Conservation (phyloP, 371 early-diverging fungal species). For the Mucor sp. region DNA sequence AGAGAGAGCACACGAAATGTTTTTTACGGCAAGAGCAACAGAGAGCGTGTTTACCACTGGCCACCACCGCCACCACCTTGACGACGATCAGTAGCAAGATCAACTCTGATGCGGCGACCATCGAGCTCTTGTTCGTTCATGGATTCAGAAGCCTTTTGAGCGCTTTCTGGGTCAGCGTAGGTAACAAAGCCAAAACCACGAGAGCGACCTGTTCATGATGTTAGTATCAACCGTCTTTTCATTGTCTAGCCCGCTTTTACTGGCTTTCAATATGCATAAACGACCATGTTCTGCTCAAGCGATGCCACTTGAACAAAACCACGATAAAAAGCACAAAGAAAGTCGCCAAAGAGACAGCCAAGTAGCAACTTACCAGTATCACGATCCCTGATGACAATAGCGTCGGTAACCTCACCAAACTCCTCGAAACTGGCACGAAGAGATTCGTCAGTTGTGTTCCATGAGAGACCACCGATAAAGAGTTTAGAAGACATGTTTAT, state of each 20-base stretch:
- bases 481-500: conserved; percentile 39
- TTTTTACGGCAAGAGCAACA: not conserved
- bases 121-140: not conserved
- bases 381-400: conserved; percentile 2
- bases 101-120: conserved; percentile 15
- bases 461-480: conserved; percentile 73
- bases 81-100: not conserved
- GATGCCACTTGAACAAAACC: not conserved
- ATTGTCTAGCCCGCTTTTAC: too few species aligned
- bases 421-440: not conserved
- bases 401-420: not conserved
- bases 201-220: not conserved
- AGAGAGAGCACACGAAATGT: too few species aligned
- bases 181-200: conserved; percentile 4
- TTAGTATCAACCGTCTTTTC: not conserved
- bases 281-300: too few species aligned
- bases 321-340: too few species aligned
- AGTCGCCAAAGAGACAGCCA: too few species aligned
- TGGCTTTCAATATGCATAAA: too few species aligned
- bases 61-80: not conserved
- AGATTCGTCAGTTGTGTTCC: conserved; percentile 26
- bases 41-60: not conserved
- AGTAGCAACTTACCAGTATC: conserved; percentile 6
- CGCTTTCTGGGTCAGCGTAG: not conserved
- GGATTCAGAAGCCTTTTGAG: not conserved